A percentile compares a stretch with the other conserved stretches of the same genome.
These are phyloP conservation scores for Linaria vulgaris DNA, from an alignment of 257 asterid genomes.

Conservation along the genomic window DNA sequence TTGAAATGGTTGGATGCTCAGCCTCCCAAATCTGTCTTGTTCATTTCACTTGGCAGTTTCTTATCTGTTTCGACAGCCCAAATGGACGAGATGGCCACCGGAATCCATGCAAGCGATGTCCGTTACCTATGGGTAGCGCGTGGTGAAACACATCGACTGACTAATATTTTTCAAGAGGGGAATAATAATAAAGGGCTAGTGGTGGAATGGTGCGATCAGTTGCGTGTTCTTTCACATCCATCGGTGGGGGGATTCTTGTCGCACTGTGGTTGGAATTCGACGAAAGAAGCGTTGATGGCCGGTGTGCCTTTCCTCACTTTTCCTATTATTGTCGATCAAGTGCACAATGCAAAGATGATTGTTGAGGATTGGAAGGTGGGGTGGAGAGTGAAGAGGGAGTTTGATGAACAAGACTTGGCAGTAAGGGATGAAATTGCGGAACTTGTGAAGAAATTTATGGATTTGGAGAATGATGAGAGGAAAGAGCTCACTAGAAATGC, in stretches of 20 bases:
- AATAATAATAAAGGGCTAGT: too few species aligned
- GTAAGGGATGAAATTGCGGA: constrained; percentile 31
- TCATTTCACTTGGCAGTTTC: constrained; percentile 62
- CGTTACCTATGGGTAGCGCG: constrained; percentile 59
- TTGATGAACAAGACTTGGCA: constrained; percentile 27
- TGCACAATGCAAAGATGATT: constrained; percentile 43
- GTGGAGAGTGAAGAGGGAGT: constrained; percentile 49
- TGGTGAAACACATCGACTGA: constrained; percentile 21
- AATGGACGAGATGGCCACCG: constrained; percentile 46
- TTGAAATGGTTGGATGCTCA: constrained; percentile 53
- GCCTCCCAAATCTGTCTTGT: constrained; percentile 48
- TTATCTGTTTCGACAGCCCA: constrained; percentile 43
- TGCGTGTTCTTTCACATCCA: constrained; percentile 50
- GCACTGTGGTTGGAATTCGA: constrained; percentile 84
- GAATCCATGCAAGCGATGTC: constrained; percentile 41
- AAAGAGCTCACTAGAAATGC: constrained; percentile 41
- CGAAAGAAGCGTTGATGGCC: constrained; percentile 43
- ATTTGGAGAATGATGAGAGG: constrained; percentile 41
- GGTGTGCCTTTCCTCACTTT: constrained; percentile 57
- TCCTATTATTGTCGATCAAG: constrained; percentile 56
- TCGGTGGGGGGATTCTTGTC: constrained; percentile 63
- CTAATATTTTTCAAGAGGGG: neutral
- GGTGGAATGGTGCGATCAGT: constrained; percentile 70
- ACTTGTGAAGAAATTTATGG: constrained; percentile 44
- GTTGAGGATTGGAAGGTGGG: constrained; percentile 66